Evolutionary conservation across 1,139 yeast genomes (phyloP).

Genomic region (Geotrichum aggregatum): DNA sequence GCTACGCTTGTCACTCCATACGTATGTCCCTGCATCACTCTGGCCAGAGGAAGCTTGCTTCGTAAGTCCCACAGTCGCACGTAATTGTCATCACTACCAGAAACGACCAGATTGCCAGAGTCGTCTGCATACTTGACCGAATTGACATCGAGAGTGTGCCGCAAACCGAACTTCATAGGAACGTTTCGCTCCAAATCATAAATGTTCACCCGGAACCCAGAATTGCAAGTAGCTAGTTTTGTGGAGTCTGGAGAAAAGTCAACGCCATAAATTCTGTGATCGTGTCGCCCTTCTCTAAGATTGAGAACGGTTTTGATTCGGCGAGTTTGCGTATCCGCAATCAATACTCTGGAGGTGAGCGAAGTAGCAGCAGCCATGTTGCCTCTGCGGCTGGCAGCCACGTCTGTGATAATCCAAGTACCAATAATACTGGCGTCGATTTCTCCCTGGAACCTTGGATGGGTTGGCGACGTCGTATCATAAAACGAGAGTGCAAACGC

Average conservation of each 20-base stretch:
- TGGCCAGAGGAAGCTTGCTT: conserved; percentile 27
- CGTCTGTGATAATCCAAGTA: neutral
- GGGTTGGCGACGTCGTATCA: neutral
- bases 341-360: neutral
- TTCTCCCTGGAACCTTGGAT: neutral
- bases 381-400: neutral
- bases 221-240: neutral
- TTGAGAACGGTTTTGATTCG: too few relatives aligned
- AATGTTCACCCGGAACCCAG: neutral
- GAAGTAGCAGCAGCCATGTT: neutral
- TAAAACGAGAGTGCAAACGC: neutral
- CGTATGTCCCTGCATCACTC: conserved; percentile 64
- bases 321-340: neutral
- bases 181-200: neutral
- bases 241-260: neutral
- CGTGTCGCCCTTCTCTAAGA: neutral
- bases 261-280: neutral
- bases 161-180: neutral
- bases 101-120: conserved; percentile 63
- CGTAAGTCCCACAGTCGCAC: conserved; percentile 80
- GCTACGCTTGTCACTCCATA: conserved; percentile 45
- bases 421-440: neutral
- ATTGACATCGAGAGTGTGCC: conserved; percentile 35
- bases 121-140: conserved; percentile 79
- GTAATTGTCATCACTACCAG: conserved; percentile 80